phyloP scores from a whole-genome alignment of 495 filamentous ascomycete genomes.

The Jackrogersella multiformis region DNA sequence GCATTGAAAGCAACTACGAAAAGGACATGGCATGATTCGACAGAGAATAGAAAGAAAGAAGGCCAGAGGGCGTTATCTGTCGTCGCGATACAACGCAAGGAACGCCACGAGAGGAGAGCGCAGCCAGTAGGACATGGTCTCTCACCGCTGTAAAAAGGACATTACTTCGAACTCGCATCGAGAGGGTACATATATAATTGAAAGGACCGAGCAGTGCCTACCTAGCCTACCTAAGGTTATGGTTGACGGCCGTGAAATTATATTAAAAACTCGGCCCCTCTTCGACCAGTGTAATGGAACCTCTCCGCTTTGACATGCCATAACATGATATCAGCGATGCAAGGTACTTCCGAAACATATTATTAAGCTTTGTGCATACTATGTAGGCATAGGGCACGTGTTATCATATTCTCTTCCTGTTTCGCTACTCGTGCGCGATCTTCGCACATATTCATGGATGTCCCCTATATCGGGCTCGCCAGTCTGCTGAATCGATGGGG shows the following conservation, averaged over 20 bases:
- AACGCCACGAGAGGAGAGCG: not conserved
- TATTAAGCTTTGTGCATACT: conserved; percentile 16
- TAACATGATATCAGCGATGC: conserved; percentile 15
- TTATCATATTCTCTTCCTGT: not conserved
- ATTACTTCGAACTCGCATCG: conserved; percentile 18
- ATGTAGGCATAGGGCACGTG: not conserved
- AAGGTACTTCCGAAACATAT: conserved; percentile 27
- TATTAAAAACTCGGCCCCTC: not conserved
- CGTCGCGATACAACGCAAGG: conserved; percentile 12
- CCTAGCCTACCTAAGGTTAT: too few species aligned
- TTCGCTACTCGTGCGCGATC: not conserved
- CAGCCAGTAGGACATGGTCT: conserved; percentile 4
- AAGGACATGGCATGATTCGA: not conserved
- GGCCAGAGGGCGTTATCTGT: not conserved
- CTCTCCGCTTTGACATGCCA: conserved; percentile 3
- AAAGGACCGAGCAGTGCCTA: conserved; percentile 25
- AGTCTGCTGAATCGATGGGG: conserved; percentile 7
- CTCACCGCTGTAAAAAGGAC: conserved; percentile 24
- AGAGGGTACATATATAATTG: not conserved
- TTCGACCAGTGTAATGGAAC: conserved; percentile 1
- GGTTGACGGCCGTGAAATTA: conserved; percentile 9
- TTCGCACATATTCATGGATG: not conserved
- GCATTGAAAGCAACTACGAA: not conserved
- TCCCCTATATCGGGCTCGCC: not conserved
- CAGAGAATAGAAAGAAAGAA: not conserved